Percentiles rank a stretch among this genome's conserved stretches.
Evolutionary conservation across 2,329 filamentous ascomycete species (phyloP).

Genomic region (Davidsoniella neocaledoniae): DNA sequence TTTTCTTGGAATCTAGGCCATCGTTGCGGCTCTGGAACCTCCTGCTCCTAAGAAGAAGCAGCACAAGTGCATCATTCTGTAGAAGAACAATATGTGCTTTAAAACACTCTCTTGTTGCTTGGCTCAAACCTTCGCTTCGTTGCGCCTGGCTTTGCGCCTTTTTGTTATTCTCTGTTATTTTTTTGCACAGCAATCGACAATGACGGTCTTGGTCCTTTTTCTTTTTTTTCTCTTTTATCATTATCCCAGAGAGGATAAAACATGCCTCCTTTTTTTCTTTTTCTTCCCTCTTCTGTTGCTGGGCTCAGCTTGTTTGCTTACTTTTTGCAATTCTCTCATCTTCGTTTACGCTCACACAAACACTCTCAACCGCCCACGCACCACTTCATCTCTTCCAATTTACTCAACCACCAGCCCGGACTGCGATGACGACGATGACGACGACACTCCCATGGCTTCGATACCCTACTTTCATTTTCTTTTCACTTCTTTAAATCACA

Average conservation of each 20-base stretch:
- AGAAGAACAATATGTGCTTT: constrained; percentile 14
- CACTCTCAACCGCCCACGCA: not conserved
- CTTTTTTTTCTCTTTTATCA: constrained; percentile 8
- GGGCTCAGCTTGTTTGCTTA: not conserved
- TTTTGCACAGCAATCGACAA: not conserved
- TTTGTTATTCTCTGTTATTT: not conserved
- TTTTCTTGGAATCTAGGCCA: constrained; percentile 42
- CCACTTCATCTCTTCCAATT: constrained; percentile 2
- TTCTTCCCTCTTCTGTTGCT: constrained; percentile 4
- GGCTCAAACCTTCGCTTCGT: not conserved
- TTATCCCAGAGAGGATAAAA: constrained; percentile 1
- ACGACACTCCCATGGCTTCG: constrained; percentile 12
- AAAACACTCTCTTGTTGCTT: not conserved
- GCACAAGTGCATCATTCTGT: constrained; percentile 56
- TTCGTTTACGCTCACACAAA: not conserved
- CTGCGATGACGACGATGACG: constrained; percentile 12
- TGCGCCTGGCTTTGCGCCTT: not conserved
- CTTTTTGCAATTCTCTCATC: not conserved
- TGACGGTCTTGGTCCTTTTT: not conserved
- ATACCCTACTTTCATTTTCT: constrained; percentile 12
- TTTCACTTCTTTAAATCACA: too few relatives aligned
- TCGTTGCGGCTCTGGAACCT: constrained; percentile 86
- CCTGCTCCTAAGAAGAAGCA: constrained; percentile 63
- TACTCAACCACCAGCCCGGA: constrained; percentile 10
- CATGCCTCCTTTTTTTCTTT: constrained; percentile 6